Percentiles rank a stretch among this genome's conserved stretches.
Conservation (phyloP, 352 stramenopile genomes). For the Pilasporangium apinafurcum region DNA sequence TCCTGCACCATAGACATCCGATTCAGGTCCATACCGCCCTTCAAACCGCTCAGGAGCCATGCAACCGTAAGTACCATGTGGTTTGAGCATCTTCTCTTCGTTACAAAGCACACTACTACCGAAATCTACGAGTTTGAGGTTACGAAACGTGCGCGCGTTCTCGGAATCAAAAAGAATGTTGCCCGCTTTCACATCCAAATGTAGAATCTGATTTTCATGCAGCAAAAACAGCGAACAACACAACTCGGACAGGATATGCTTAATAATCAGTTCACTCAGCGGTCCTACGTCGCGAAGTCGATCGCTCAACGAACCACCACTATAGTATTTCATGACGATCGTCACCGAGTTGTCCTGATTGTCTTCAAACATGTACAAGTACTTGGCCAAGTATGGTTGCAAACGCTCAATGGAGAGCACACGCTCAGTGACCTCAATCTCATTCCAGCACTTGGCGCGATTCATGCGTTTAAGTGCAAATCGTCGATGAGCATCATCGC, state of each 20-base stretch:
- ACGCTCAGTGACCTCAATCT: constrained; percentile 43
- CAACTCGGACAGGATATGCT: constrained; percentile 31
- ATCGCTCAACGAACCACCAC: constrained; percentile 41
- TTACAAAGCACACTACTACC: constrained; percentile 27
- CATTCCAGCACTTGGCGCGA: constrained; percentile 16
- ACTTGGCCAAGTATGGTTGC: constrained; percentile 38
- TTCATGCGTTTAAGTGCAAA: constrained; percentile 54
- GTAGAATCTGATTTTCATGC: constrained; percentile 44
- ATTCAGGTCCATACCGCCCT: constrained; percentile 29
- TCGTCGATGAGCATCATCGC: constrained; percentile 7
- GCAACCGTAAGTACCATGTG: constrained; percentile 45
- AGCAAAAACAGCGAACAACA: constrained; percentile 40
- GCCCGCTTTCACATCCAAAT: constrained; percentile 56
- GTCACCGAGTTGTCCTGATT: constrained; percentile 31
- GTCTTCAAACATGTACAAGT: constrained; percentile 59
- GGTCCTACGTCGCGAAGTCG: constrained; percentile 25
- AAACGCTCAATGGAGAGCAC: constrained; percentile 21
- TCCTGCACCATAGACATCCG: constrained; percentile 56
- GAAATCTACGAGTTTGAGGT: constrained; percentile 69
- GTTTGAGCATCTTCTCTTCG: constrained; percentile 7
- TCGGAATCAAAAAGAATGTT: constrained; percentile 62
- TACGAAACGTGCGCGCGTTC: constrained; percentile 20
- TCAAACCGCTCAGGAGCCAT: constrained; percentile 66
- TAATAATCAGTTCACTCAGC: constrained; percentile 23
- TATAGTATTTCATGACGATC: constrained; percentile 64